phyloP scores from a whole-genome alignment of 1,284 basidiomycete genomes.

The Ustilago shanxiensis region DNA sequence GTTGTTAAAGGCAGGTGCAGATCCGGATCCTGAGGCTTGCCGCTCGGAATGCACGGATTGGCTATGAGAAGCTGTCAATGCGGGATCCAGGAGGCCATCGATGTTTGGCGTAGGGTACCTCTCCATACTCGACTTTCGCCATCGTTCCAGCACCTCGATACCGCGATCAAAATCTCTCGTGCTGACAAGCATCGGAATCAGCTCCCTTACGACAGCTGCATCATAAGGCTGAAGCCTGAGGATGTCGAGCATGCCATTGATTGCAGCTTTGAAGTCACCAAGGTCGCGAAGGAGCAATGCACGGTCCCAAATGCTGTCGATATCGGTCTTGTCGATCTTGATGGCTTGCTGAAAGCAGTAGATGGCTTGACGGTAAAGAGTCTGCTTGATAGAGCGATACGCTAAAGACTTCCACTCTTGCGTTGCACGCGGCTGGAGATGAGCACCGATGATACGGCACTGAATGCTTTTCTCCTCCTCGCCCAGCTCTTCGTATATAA shows the following conservation, averaged over 20 bases:
- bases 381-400: slow-evolving; percentile 74
- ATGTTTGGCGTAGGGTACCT: slow-evolving; percentile 60
- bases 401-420: slow-evolving; percentile 89
- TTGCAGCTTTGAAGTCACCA: slow-evolving; percentile 81
- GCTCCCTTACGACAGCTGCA: slow-evolving; percentile 81
- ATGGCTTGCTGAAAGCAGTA: slow-evolving; percentile 91
- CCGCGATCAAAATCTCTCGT: slow-evolving; percentile 78
- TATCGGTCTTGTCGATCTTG: slow-evolving; percentile 82
- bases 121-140: slow-evolving; percentile 73
- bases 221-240: slow-evolving; percentile 84
- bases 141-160: slow-evolving; percentile 77
- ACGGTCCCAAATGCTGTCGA: slow-evolving; percentile 90
- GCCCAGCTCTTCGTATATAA: slow-evolving; percentile 80
- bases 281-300: slow-evolving; percentile 84
- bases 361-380: slow-evolving; percentile 84
- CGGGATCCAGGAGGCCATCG: slow-evolving; percentile 23
- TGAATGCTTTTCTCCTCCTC: slow-evolving; percentile 82
- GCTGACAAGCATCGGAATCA: slow-evolving; percentile 83
- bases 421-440: slow-evolving; percentile 80
- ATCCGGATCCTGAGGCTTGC: slow-evolving; percentile 1
- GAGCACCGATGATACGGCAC: slow-evolving; percentile 88
- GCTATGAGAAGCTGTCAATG: slow-evolving; percentile 20
- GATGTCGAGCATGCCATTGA: slow-evolving; percentile 81
- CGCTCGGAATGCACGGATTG: not conserved
- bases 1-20: slow-evolving; percentile 26